Base-by-base conservation (phyloP, 805 yeast species). In the Wilhelminamyces savonicus region DNA sequence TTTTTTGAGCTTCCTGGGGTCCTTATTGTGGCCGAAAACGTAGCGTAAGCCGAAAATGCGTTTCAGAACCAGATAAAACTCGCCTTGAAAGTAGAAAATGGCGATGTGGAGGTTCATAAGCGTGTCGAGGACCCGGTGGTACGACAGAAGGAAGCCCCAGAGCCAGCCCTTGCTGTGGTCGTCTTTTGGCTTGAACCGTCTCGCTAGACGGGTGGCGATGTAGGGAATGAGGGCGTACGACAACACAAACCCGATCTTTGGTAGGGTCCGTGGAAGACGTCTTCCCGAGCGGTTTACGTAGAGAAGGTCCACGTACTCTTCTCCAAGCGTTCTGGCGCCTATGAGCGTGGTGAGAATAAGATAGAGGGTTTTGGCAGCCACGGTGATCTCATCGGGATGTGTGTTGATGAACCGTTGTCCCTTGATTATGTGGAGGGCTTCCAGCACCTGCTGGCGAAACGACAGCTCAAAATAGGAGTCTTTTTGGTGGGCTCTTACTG, bases 401-500 rank as follows among this genome's bases (percentile, higher is more conserved):
- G 70, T 57, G 45, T 83, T 80, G 8, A 78, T 64, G 45, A 77
- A 79, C 21, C 86, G 54, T 27, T 80, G 80, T 12, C 82, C 81
- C 30, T 70, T 74, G 36, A 79, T 40, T 11, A 67, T 47, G 37
- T 71, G 76, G 4, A 78, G 37, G 0, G 74, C 72, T 13, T 76
- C 80, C 23, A 67, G 70, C 3, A 87, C 40, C 39, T 80, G 76
- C 3, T 60, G 53, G 21, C 69, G 60, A 14, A 85, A 57, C 2
- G 71, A 52, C 1, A 69, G 55, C 42, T 79, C 82, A 24, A 84
- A 74, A 43, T 80, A 84, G 4, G 75, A 69, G 53, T 90, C 98
- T 49, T 90, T 90, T 49, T 90, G 97, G 50, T 85, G 79, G 2
- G 97, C 85, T 30, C 96, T 71, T 21, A 90, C 94, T 65, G 35